Evolutionary conservation across 345 rosid genomes (phyloP).

Genomic region (Tarenaya hassleriana): DNA sequence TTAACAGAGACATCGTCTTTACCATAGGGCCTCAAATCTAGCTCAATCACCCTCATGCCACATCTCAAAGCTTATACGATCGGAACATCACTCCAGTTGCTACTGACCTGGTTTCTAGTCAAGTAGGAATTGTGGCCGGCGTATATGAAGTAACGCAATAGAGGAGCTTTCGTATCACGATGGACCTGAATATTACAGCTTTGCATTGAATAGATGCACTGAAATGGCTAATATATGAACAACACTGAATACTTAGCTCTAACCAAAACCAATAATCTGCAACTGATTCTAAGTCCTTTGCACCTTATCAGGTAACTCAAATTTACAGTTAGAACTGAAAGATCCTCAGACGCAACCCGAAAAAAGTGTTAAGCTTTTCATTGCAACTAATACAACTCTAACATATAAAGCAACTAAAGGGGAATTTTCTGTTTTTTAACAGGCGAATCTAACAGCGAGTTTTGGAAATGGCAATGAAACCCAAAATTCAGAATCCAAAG

Average conservation of each 20-base stretch:
- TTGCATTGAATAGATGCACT: too few species aligned
- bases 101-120: conserved; percentile 90
- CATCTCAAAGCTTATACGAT: conserved; percentile 59
- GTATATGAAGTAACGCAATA: conserved; percentile 82
- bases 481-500: neutral
- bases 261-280: neutral
- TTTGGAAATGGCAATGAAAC: neutral
- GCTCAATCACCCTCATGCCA: conserved; percentile 90
- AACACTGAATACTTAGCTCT: neutral
- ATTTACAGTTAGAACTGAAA: neutral
- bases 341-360: neutral
- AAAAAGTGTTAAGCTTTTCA: too few species aligned
- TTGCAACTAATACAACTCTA: too few species aligned
- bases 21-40: conserved; percentile 84
- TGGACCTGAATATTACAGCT: conserved; percentile 56
- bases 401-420: conserved; percentile 3
- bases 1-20: conserved; percentile 65
- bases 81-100: conserved; percentile 90
- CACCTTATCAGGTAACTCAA: neutral
- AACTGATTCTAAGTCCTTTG: neutral
- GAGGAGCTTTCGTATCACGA: conserved; percentile 74
- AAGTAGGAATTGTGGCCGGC: conserved; percentile 94
- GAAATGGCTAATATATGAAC: too few species aligned
- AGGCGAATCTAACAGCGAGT: neutral
- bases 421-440: conserved; percentile 3